Evolutionary conservation across 768 basidiomycete species (phyloP).

Genomic region (Amanita thiersii): DNA sequence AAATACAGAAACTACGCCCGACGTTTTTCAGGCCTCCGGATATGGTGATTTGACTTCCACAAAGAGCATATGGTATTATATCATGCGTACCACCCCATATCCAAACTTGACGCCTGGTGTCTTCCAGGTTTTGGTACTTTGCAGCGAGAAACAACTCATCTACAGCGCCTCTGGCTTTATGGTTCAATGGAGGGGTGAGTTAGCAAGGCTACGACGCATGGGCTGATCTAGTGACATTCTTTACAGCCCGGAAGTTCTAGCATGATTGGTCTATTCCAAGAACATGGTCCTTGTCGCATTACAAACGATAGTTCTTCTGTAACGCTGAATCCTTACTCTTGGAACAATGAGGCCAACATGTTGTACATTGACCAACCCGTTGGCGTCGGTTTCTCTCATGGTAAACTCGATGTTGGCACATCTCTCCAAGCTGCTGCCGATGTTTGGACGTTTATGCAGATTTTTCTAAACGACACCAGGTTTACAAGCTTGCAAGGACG

Average conservation of each 20-base stretch:
- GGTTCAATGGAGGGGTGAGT: conserved; percentile 59
- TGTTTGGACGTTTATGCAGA: conserved; percentile 56
- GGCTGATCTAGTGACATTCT: background rate
- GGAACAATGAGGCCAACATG: conserved; percentile 50
- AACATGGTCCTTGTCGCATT: conserved; percentile 67
- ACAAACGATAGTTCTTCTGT: conserved; percentile 44
- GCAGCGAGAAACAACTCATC: conserved; percentile 52
- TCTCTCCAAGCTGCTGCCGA: conserved; percentile 47
- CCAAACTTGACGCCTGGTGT: too few species aligned
- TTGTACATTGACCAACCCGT: conserved; percentile 59
- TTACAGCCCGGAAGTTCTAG: conserved; percentile 45
- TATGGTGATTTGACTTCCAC: conserved; percentile 51
- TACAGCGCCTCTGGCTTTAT: conserved; percentile 52
- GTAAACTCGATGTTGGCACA: conserved; percentile 38
- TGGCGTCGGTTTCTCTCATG: conserved; percentile 57
- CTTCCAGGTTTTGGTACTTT: conserved; percentile 72
- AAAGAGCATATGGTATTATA: conserved; percentile 49
- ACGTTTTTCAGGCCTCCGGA: conserved; percentile 55
- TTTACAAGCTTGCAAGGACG: conserved; percentile 38
- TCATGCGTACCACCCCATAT: background rate
- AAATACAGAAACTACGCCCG: conserved; percentile 44
- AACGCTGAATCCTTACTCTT: conserved; percentile 45
- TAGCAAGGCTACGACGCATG: conserved; percentile 1
- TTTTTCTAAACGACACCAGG: conserved; percentile 46
- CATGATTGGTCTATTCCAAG: conserved; percentile 65